Conservation (phyloP, 2,329 filamentous ascomycete species). For the Penicillium sp. region DNA sequence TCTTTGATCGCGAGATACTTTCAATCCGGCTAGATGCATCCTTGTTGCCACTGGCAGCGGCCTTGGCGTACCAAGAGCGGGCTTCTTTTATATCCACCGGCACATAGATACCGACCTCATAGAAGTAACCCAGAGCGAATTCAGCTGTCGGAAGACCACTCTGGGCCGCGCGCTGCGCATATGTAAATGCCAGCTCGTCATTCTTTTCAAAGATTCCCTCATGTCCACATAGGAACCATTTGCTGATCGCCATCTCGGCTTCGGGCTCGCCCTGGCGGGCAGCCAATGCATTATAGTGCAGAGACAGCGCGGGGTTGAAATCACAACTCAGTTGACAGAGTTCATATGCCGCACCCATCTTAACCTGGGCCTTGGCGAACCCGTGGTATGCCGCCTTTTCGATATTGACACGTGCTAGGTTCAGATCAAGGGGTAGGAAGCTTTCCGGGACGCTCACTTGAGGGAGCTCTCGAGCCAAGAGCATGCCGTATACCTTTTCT, state of each 20-base stretch:
- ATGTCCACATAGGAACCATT: conserved; percentile 97
- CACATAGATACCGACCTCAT: conserved; percentile 92
- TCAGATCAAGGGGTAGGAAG: conserved; percentile 68
- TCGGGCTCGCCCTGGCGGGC: conserved; percentile 89
- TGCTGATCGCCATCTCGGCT: conserved; percentile 92
- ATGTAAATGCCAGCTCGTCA: conserved; percentile 86
- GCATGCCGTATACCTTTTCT: conserved; percentile 76
- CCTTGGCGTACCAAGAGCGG: conserved; percentile 83
- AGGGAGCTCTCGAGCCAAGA: conserved; percentile 84
- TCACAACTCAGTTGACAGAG: conserved; percentile 90
- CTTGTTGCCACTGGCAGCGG: conserved; percentile 85
- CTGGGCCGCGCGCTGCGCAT: conserved; percentile 80
- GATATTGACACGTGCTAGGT: conserved; percentile 77
- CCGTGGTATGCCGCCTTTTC: conserved; percentile 95
- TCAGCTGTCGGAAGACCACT: conserved; percentile 84
- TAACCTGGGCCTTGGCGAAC: conserved; percentile 93
- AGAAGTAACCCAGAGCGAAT: conserved; percentile 96
- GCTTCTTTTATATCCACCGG: conserved; percentile 80
- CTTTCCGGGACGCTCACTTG: conserved; percentile 77
- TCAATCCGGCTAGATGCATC: conserved; percentile 81
- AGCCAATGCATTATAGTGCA: conserved; percentile 94
- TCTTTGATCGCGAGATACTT: conserved; percentile 76
- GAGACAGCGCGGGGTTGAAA: conserved; percentile 85
- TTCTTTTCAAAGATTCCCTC: conserved; percentile 93
- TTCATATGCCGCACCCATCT: conserved; percentile 96